phyloP scores from a whole-genome alignment of 2,329 filamentous ascomycete genomes.

The Parafenestella ontariensis region DNA sequence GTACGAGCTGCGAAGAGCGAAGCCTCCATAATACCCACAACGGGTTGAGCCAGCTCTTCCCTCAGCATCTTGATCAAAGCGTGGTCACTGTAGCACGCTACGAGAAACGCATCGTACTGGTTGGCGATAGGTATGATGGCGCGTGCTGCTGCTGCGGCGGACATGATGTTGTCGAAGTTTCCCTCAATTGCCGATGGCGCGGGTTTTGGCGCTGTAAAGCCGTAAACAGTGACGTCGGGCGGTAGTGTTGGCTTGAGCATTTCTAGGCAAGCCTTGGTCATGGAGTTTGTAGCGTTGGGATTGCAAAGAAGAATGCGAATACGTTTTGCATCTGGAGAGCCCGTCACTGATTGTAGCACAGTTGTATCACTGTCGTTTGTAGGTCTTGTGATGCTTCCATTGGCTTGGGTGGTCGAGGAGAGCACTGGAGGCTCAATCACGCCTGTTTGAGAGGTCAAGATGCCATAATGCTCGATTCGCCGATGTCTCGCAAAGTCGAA shows the following conservation, averaged over 20 bases:
- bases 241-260: conserved; percentile 55
- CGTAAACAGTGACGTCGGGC: conserved; percentile 55
- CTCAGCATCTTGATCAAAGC: conserved; percentile 56
- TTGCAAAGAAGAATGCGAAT: conserved; percentile 58
- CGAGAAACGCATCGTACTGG: conserved; percentile 57
- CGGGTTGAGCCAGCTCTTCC: conserved; percentile 54
- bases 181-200: conserved; percentile 61
- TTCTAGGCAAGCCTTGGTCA: conserved; percentile 57
- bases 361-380: neutral
- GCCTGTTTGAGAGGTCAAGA: conserved; percentile 22
- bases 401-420: neutral
- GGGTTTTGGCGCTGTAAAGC: conserved; percentile 59
- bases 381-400: neutral
- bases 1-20: conserved; percentile 59
- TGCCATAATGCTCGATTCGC: conserved; percentile 24
- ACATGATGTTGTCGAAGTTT: conserved; percentile 58
- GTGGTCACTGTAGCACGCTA: conserved; percentile 60
- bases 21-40: conserved; percentile 61
- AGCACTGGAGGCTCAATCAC: conserved; percentile 44
- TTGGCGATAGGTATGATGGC: conserved; percentile 54
- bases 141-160: conserved; percentile 57
- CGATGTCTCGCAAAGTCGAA: conserved; percentile 38
- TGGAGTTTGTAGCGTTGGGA: conserved; percentile 56
- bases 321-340: conserved; percentile 8
- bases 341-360: neutral